These are phyloP conservation scores for Alternaria rosae DNA, from an alignment of 2,329 filamentous ascomycete genomes.

Conservation along the genomic window DNA sequence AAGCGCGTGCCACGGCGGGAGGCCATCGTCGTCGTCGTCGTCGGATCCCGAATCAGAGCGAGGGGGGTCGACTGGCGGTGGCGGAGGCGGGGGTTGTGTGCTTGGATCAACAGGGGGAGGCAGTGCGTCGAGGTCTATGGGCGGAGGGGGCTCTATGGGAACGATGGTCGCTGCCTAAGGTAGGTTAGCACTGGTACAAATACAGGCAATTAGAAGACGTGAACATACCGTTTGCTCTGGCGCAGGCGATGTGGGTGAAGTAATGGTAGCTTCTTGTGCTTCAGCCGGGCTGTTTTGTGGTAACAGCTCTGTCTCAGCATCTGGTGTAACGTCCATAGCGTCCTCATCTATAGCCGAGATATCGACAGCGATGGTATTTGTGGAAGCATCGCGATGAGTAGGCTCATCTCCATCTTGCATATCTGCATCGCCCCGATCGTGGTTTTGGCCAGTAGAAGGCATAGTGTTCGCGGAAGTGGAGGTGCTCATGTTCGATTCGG, in stretches of 20 bases:
- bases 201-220: not conserved
- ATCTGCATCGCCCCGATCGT: constrained; percentile 47
- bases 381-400: constrained; percentile 16
- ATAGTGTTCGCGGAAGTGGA: constrained; percentile 43
- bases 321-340: constrained; percentile 51
- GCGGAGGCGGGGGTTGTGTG: constrained; percentile 41
- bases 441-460: constrained; percentile 43
- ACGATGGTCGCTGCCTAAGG: constrained; percentile 19
- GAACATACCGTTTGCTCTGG: constrained; percentile 25
- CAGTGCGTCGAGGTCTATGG: constrained; percentile 24
- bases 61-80: constrained; percentile 40
- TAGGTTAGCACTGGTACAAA: not conserved
- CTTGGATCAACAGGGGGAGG: constrained; percentile 26
- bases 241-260: constrained; percentile 26
- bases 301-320: constrained; percentile 34
- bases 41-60: constrained; percentile 45
- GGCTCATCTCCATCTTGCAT: constrained; percentile 42
- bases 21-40: constrained; percentile 48
- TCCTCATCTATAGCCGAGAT: constrained; percentile 45
- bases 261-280: constrained; percentile 15
- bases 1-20: constrained; percentile 60
- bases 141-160: constrained; percentile 32
- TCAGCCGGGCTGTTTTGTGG: constrained; percentile 33
- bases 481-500: constrained; percentile 46
- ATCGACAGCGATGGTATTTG: constrained; percentile 35